Conservation (phyloP, 2,329 filamentous ascomycete species). For the Exophiala bonariae region DNA sequence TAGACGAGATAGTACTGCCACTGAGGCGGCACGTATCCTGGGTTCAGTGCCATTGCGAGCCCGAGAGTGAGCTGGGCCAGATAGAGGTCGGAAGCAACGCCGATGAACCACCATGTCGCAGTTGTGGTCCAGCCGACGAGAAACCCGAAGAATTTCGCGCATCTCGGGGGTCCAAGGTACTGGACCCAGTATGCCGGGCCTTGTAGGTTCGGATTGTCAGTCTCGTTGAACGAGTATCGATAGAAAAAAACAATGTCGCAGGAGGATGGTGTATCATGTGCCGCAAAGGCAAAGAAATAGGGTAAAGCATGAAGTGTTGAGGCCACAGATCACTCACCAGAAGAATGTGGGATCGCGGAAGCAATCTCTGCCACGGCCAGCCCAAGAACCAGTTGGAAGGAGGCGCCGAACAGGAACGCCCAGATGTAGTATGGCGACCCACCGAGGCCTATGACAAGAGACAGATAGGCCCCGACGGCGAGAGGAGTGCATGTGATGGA, state of each 20-base stretch:
- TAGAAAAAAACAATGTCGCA: no score
- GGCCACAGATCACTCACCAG: slow-evolving; percentile 48
- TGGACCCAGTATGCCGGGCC: slow-evolving; percentile 8
- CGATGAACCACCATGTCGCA: slow-evolving; percentile 55
- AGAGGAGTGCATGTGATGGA: slow-evolving; percentile 10
- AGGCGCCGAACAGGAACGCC: slow-evolving; percentile 10
- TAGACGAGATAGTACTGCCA: slow-evolving; percentile 30
- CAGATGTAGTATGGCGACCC: slow-evolving; percentile 19
- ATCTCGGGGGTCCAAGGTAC: slow-evolving; percentile 45
- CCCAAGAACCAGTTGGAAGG: background rate
- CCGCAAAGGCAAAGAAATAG: no score
- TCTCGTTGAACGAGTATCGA: no score
- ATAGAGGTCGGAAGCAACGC: slow-evolving; percentile 31
- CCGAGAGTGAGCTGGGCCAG: slow-evolving; percentile 13
- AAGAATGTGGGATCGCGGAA: slow-evolving; percentile 51
- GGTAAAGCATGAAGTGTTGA: background rate
- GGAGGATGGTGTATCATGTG: no score
- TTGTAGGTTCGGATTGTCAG: no score
- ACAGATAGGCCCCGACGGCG: slow-evolving; percentile 17
- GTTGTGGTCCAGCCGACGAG: slow-evolving; percentile 54
- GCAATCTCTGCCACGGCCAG: slow-evolving; percentile 40
- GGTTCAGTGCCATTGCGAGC: slow-evolving; percentile 7
- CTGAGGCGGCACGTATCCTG: slow-evolving; percentile 4
- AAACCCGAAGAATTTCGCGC: slow-evolving; percentile 47
- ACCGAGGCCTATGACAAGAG: slow-evolving; percentile 14